Percentiles rank a stretch among this genome's conserved stretches.
These are phyloP conservation scores for Yarrowia deformans DNA, from an alignment of 805 yeast genomes.

Conservation along the genomic window DNA sequence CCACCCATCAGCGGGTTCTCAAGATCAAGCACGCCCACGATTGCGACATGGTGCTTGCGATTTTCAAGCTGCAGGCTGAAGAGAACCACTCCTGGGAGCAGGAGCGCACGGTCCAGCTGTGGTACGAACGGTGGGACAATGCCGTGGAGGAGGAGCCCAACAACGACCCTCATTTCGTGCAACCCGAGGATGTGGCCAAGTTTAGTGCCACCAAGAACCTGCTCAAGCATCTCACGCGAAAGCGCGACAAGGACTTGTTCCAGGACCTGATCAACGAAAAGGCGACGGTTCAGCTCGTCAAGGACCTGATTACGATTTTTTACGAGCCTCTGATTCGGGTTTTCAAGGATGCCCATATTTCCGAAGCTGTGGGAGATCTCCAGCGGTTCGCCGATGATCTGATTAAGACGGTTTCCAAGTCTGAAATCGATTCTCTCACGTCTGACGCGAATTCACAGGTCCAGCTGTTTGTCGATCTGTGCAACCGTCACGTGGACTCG, in stretches of 20 bases:
- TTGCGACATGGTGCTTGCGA: conserved; percentile 30
- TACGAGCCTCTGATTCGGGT: conserved; percentile 76
- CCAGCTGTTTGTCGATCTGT: conserved; percentile 66
- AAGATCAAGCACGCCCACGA: conserved; percentile 14
- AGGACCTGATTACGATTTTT: conserved; percentile 73
- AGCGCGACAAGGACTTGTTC: conserved; percentile 76
- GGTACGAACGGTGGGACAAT: conserved; percentile 51
- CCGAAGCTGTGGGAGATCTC: conserved; percentile 68
- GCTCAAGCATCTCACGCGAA: conserved; percentile 68
- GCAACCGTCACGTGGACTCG: conserved; percentile 74
- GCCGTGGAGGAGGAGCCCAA: conserved; percentile 47
- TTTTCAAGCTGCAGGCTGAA: conserved; percentile 27
- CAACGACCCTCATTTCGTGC: conserved; percentile 40
- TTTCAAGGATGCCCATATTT: conserved; percentile 70
- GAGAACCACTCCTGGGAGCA: conserved; percentile 33
- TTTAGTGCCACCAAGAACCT: conserved; percentile 55
- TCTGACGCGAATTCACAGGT: conserved; percentile 69
- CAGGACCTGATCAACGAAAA: conserved; percentile 86
- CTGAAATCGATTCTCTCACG: conserved; percentile 59
- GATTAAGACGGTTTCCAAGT: conserved; percentile 60
- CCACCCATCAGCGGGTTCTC: conserved; percentile 47
- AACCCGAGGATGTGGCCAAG: conserved; percentile 41
- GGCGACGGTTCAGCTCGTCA: conserved; percentile 74
- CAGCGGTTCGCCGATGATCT: conserved; percentile 73
- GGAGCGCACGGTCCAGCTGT: conserved; percentile 43